These are phyloP conservation scores for Globisporangium nunn DNA, from an alignment of 352 stramenopile species.

Conservation along the genomic window DNA sequence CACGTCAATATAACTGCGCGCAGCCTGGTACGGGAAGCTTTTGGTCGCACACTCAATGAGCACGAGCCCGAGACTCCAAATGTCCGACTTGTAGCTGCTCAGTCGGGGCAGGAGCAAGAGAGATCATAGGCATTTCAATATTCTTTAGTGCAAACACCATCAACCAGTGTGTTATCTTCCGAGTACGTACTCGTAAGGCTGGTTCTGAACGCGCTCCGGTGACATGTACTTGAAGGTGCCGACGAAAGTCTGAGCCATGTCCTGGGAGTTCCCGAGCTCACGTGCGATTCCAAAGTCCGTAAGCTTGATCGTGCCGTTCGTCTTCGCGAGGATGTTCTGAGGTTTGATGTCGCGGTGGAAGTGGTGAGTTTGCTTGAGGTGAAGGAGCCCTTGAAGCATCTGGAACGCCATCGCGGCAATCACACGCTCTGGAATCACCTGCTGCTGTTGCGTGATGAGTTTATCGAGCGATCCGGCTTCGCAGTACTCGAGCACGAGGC, in stretches of 20 bases:
- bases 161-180: neutral
- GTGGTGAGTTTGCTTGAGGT: slow-evolving; percentile 56
- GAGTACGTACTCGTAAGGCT: slow-evolving; percentile 54
- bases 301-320: slow-evolving; percentile 70
- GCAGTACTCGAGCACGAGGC: slow-evolving; percentile 62
- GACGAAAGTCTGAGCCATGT: slow-evolving; percentile 85
- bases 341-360: slow-evolving; percentile 94
- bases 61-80: slow-evolving; percentile 73
- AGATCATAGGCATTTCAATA: neutral
- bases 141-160: neutral
- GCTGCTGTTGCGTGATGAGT: slow-evolving; percentile 17
- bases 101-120: neutral
- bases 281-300: slow-evolving; percentile 72
- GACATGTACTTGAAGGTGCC: slow-evolving; percentile 93
- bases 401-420: slow-evolving; percentile 54
- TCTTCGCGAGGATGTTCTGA: slow-evolving; percentile 88
- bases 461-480: slow-evolving; percentile 53
- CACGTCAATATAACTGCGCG: slow-evolving; percentile 65
- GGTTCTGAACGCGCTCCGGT: slow-evolving; percentile 85
- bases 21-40: slow-evolving; percentile 44
- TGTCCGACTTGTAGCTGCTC: slow-evolving; percentile 67
- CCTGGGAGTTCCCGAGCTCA: slow-evolving; percentile 55
- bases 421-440: slow-evolving; percentile 33
- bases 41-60: slow-evolving; percentile 63
- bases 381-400: slow-evolving; percentile 44